Evolutionary conservation across 108 stramenopile species (phyloP).

Genomic region (Asterionellopsis glacialis): DNA sequence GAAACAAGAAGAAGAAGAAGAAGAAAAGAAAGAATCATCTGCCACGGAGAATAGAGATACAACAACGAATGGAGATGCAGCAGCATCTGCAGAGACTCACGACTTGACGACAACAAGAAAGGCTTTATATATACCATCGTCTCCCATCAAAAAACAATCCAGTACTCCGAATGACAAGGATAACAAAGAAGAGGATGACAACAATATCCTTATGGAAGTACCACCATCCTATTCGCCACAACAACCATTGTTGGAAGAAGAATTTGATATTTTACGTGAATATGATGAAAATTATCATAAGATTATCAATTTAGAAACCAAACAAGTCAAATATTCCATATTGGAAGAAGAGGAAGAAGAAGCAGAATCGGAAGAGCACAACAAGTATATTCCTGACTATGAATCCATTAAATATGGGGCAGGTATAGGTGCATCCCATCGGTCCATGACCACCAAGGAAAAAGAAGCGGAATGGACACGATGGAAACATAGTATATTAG

Average conservation of each 20-base stretch:
- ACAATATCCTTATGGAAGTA: no score
- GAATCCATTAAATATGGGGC: conserved; percentile 20
- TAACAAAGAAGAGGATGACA: no score
- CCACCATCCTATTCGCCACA: no score
- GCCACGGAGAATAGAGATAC: neutral
- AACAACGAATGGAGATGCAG: neutral
- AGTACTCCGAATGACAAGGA: no score
- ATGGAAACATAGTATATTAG: conserved; percentile 53
- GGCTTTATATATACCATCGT: no score
- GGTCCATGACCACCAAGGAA: conserved; percentile 32
- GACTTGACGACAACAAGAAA: neutral
- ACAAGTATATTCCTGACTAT: conserved; percentile 11
- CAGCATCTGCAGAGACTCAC: neutral
- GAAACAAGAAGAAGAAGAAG: neutral
- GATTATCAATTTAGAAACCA: neutral
- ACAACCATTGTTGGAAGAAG: neutral
- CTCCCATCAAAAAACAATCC: no score
- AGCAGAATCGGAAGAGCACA: neutral
- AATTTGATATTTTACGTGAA: neutral
- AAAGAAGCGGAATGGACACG: conserved; percentile 50
- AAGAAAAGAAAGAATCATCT: neutral
- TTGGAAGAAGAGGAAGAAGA: neutral
- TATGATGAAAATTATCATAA: neutral
- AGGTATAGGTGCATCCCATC: conserved; percentile 25
- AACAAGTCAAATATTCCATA: neutral